Base-by-base conservation (phyloP, 768 basidiomycete genomes). In the Mycena vulgaris region DNA sequence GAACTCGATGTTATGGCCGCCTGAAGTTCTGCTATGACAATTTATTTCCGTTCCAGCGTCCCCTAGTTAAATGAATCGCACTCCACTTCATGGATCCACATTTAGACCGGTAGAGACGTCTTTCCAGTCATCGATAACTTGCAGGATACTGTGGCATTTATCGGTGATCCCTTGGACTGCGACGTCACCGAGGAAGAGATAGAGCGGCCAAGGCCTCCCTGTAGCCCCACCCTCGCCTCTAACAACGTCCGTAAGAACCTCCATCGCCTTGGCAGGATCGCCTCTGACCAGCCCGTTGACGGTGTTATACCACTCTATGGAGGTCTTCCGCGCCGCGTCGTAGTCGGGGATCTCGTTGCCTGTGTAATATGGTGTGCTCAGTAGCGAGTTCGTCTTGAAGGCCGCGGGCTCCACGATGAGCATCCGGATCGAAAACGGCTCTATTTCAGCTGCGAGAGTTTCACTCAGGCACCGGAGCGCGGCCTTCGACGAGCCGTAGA, bases 361-460 rank as follows among this genome's bases (percentile, higher is more conserved):
- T 47, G 75, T 73, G 61, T 71, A 75, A 23, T 68, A 75, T 5
- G 71, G 75, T 23, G 62, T 48, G 45, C 76, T 75, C 52, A 80
- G 76, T 49, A 78, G 49, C 8, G 60, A 75, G 56, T 81, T 76
- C 5, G 85, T 85, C 31, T 81, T 82, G 77, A 86, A 84, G 6
- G 78, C 79, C 5, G 83, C 85, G 8, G 85, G 83, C 64, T 82
- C 81, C 58, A 84, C 80, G 71, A 84, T 77, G 51, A 83, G 77
- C 21, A 83, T 81, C 39, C 81, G 80, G 68, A 86, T 80, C 49
- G 70, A 71, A 71, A 85, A 84, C 42, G 80, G 81, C 25, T 74
- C 77, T 28, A 86, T 74, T 73, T 86, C 85, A 27, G 68, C 68
- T 2, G 80, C 76, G 68, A 85, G 78, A 0, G 84, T 80, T 74